Evolutionary conservation across 176 grass and related monocot genomes (phyloP), one percentile per base, ranked within the genome.

Genomic region (Carex littledalei): DNA sequence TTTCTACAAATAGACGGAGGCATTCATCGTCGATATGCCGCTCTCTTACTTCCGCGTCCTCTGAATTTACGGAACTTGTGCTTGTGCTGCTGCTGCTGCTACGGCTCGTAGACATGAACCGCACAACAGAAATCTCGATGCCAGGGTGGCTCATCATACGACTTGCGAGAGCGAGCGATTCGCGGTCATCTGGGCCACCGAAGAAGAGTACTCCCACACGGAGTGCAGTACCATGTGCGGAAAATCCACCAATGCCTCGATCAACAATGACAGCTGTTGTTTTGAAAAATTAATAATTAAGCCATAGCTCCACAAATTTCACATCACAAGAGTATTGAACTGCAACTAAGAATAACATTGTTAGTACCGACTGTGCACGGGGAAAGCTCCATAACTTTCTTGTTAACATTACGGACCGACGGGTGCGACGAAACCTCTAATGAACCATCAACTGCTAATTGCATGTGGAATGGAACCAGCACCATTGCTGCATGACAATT

Each of bases 401-500:
- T 41, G 73, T 97, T 97, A 3, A 94, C 66, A 2, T 65, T 3
- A 72, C 88, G 89, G 14, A 94, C 81, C 6, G 86, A 78, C 56
- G 84, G 86, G 86, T 97, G 70, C 49, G 54, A 79, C 10, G 63
- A 21, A 41, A 84, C 55, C 81, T 86, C 87, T 86, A 93, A 55
- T 18, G 73, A 89, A 13, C 95, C 95, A 88, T 94, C 92, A 35
- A 94, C 86, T 2, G 85, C 77, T 11, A 84, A 81, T 32, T 93
- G 87, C 94, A 89, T 97, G 91, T 97, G 94, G 89, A 97, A 97
- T 0, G 92, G 91, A 71, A 97, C 84, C 41, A 97, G 21, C 79
- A 97, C 86, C 5, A 97, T 55, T 3, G 94, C 89, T 7, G 85
- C 83, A 83, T 93, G 88, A 64, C 72, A 80, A 61, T 93, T 81